Conservation (phyloP, 2,329 filamentous ascomycete species). For the Helminthosporium solani region DNA sequence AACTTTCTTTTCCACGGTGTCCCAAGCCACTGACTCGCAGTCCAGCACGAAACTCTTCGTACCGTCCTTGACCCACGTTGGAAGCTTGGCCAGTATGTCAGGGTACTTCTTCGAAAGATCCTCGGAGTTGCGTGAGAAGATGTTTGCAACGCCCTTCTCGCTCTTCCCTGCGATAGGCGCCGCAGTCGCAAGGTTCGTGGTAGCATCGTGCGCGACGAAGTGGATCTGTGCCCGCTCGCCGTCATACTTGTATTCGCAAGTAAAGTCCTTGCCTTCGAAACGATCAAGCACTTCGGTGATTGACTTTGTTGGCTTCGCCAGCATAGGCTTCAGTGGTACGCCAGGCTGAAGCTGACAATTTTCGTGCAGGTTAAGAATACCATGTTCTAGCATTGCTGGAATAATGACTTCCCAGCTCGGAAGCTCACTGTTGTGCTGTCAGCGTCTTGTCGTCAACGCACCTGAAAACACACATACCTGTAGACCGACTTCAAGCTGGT, state of each 20-base stretch:
- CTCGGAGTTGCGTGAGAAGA: constrained; percentile 97
- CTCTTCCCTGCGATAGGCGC: constrained; percentile 64
- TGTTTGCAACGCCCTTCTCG: constrained; percentile 76
- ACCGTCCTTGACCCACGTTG: constrained; percentile 83
- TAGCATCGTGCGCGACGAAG: constrained; percentile 81
- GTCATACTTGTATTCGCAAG: constrained; percentile 99
- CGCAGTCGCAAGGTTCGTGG: constrained; percentile 63
- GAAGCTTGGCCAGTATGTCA: constrained; percentile 84
- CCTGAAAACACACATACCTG: constrained; percentile 56
- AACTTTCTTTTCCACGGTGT: constrained; percentile 91
- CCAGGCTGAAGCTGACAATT: constrained; percentile 90
- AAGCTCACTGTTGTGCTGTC: constrained; percentile 66
- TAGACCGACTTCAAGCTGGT: constrained; percentile 86
- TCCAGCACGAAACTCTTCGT: constrained; percentile 98
- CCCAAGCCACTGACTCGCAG: constrained; percentile 97
- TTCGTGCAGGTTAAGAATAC: constrained; percentile 78
- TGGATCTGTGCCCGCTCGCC: constrained; percentile 98
- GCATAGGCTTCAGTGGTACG: constrained; percentile 95
- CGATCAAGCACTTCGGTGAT: constrained; percentile 97
- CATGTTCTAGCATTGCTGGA: constrained; percentile 81
- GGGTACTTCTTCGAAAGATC: constrained; percentile 97
- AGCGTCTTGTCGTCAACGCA: constrained; percentile 23
- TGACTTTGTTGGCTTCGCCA: constrained; percentile 96
- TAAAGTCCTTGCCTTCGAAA: constrained; percentile 93
- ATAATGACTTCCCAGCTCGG: constrained; percentile 95